phyloP scores from a whole-genome alignment of 1,139 yeast genomes.

The Magnusiomyces ingens region DNA sequence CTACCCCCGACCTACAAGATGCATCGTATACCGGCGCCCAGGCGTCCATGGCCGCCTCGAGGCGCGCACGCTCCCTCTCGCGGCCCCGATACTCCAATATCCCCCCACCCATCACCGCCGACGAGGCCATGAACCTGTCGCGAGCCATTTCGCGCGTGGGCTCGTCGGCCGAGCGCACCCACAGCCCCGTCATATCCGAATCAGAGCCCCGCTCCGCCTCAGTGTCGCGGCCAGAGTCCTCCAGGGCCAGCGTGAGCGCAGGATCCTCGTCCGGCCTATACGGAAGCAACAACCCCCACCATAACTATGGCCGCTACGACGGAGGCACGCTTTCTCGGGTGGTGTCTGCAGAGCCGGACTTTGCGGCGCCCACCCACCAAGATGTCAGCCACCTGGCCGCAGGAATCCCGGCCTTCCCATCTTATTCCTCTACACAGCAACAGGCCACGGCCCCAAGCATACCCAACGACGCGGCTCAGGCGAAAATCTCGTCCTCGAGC shows the following conservation, averaged over 20 bases:
- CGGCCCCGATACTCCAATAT: slow-evolving; percentile 11
- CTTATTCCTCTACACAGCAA: not conserved
- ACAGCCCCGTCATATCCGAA: no score
- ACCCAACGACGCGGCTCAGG: not conserved
- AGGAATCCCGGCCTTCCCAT: not conserved
- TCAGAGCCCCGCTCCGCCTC: no score
- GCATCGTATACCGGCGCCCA: not conserved
- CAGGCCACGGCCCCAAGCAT: not conserved
- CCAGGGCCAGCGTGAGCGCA: not conserved
- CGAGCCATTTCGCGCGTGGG: slow-evolving; percentile 23
- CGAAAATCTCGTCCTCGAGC: not conserved
- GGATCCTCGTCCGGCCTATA: not conserved
- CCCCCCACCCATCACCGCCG: slow-evolving; percentile 25
- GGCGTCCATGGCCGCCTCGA: not conserved
- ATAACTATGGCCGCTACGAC: not conserved
- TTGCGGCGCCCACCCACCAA: slow-evolving; percentile 1
- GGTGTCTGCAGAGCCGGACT: slow-evolving; percentile 5
- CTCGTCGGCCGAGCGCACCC: no score
- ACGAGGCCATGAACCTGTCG: slow-evolving; percentile 35
- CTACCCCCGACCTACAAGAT: not conserved
- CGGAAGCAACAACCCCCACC: not conserved
- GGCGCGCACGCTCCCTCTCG: slow-evolving; percentile 20
- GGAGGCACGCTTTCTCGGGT: slow-evolving; percentile 6
- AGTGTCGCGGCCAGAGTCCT: no score
- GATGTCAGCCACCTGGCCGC: not conserved